phyloP scores from a whole-genome alignment of 2,329 filamentous ascomycete genomes.

The Coniochaeta sp. region DNA sequence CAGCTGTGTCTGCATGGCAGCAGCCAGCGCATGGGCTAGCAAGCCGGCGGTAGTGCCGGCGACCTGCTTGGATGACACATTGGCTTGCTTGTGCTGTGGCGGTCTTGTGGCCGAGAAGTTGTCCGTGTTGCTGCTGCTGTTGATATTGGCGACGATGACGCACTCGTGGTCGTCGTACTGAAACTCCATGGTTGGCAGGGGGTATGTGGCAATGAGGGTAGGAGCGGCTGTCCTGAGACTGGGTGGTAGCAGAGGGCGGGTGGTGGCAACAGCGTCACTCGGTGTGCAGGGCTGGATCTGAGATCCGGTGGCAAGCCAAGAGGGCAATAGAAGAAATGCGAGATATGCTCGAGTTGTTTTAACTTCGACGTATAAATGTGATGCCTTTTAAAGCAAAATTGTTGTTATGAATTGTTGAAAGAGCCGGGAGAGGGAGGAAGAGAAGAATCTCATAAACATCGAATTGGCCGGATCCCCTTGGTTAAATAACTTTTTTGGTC shows the following conservation, averaged over 20 bases:
- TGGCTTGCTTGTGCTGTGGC: conserved; percentile 15
- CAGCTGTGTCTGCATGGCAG: not conserved
- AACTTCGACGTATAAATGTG: not conserved
- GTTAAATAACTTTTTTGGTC: not conserved
- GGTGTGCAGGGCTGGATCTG: not conserved
- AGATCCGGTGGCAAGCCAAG: not conserved
- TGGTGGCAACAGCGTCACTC: not conserved
- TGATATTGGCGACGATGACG: not conserved
- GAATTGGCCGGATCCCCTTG: not conserved
- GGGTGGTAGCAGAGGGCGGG: not conserved
- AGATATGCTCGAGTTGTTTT: not conserved
- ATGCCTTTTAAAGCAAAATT: not conserved
- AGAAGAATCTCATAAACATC: not conserved
- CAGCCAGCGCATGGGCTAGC: not conserved
- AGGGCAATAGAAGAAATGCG: not conserved
- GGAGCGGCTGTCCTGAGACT: not conserved
- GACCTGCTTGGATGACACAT: conserved; percentile 12
- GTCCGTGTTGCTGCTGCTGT: conserved; percentile 8
- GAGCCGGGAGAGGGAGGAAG: not conserved
- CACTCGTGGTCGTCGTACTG: conserved; percentile 3
- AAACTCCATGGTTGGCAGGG: not conserved
- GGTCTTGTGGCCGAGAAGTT: conserved; percentile 5
- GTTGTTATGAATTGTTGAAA: not conserved
- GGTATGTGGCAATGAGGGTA: not conserved
- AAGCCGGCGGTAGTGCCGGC: conserved; percentile 8